Evolutionary conservation across 192 early-diverging fungal genomes (phyloP), one percentile per base, ranked within the genome.

Genomic region (Rhizophagus sp.): DNA sequence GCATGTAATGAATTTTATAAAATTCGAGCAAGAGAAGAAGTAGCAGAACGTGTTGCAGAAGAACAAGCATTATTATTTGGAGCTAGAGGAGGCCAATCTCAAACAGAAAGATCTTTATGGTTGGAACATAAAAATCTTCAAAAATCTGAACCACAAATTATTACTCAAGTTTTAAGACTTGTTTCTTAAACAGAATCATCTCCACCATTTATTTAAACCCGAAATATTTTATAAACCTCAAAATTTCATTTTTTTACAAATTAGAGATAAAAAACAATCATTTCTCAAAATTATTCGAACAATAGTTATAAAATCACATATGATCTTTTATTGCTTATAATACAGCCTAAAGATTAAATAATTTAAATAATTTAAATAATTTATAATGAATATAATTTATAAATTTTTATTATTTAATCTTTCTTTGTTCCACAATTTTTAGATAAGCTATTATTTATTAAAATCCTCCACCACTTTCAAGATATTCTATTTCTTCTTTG

Each of bases 1-100:
- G 94, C 94, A 27, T 92, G 94, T 17, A 73, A 81, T 17, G 94
- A 95, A 79, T 97, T 98, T 82, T 97, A 97, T 82, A 81, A 83
- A 70, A 83, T 91, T 72, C 91, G 97, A 62, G 93, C 91, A 50
- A 91, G 89, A 61, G 89, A 95, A 81, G 97, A 98, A 79, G 80
- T 87, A 36, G 90, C 92, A 80, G 88, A 88, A 70, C 88, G 88
- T 81, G 87, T 91, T 12, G 91, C 91, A 19, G 84, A 87, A 72
- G 87, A 90, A 78, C 89, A 93, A 81, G 85, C 85, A 3, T 72
- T 84, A 73, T 83, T 83, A 13, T 86, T 86, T 50, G 85, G 85
- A 52, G 66, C 77, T 36, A 64, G 36, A 25, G 24, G 65, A 30
- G 10, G 13, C 19, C 8, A 19, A 27, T 79, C 77, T 22, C 57